Evolutionary conservation across 352 stramenopile species (phyloP).

Genomic region (Pilasporangium apinafurcum): DNA sequence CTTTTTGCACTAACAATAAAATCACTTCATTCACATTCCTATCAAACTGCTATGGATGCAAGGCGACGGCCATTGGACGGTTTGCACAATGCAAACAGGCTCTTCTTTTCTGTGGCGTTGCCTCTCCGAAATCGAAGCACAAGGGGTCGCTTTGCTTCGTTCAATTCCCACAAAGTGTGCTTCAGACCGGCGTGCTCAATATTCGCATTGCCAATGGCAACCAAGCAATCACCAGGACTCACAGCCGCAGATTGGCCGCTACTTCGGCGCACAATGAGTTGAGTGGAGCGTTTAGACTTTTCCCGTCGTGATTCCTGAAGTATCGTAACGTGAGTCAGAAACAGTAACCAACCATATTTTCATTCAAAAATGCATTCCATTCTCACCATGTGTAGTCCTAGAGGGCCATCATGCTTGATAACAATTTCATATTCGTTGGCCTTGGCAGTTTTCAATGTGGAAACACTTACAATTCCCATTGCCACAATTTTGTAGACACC

Average conservation of each 20-base stretch:
- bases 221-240: constrained; percentile 75
- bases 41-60: constrained; percentile 42
- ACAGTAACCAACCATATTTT: constrained; percentile 4
- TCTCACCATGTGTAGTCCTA: constrained; percentile 63
- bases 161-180: constrained; percentile 81
- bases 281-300: constrained; percentile 39
- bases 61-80: constrained; percentile 15
- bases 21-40: not conserved
- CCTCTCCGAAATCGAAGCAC: constrained; percentile 76
- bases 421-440: constrained; percentile 79
- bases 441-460: constrained; percentile 60
- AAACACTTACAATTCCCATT: constrained; percentile 78
- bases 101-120: constrained; percentile 70
- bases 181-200: constrained; percentile 82
- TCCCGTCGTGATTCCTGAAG: constrained; percentile 33
- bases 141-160: constrained; percentile 64
- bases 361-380: constrained; percentile 1
- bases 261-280: constrained; percentile 72
- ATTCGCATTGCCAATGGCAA: constrained; percentile 76
- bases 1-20: not conserved
- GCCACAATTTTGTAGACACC: constrained; percentile 77
- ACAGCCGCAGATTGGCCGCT: constrained; percentile 64
- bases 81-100: constrained; percentile 54
- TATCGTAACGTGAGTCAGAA: no score
- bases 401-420: constrained; percentile 45